Conservation (phyloP, 2,329 filamentous ascomycete genomes). For the Aspergillus thermomutatus region DNA sequence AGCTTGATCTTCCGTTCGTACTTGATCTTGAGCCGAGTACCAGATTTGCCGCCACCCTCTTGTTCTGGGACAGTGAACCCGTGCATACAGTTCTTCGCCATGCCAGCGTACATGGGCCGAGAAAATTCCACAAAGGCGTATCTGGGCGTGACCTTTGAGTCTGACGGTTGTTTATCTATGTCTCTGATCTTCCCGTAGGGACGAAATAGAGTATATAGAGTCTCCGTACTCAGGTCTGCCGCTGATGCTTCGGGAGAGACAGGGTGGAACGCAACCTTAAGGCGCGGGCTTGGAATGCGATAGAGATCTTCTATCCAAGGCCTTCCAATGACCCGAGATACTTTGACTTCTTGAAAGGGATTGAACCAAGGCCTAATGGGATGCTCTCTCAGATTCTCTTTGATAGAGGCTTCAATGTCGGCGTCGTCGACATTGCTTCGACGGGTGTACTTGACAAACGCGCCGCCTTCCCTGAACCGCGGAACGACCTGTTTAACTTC, state of each 20-base stretch:
- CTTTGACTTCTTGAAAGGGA: slow-evolving; percentile 68
- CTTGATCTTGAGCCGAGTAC: slow-evolving; percentile 74
- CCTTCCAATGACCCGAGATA: slow-evolving; percentile 72
- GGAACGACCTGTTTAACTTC: slow-evolving; percentile 79
- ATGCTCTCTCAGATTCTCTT: slow-evolving; percentile 62
- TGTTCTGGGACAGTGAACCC: slow-evolving; percentile 69
- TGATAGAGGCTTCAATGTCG: slow-evolving; percentile 60
- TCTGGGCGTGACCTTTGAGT: slow-evolving; percentile 79
- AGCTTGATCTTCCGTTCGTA: slow-evolving; percentile 77
- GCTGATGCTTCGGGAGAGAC: slow-evolving; percentile 66
- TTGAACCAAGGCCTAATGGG: slow-evolving; percentile 88
- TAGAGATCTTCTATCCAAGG: slow-evolving; percentile 95
- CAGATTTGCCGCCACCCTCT: slow-evolving; percentile 68
- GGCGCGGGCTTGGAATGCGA: slow-evolving; percentile 69
- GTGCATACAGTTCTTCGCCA: slow-evolving; percentile 90
- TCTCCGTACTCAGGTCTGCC: slow-evolving; percentile 80
- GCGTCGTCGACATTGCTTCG: slow-evolving; percentile 45
- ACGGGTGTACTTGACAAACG: slow-evolving; percentile 80
- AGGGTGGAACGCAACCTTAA: slow-evolving; percentile 83
- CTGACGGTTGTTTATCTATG: slow-evolving; percentile 75
- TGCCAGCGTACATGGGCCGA: slow-evolving; percentile 70
- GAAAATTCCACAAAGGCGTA: slow-evolving; percentile 78
- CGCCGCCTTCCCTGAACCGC: slow-evolving; percentile 84
- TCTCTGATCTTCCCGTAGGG: slow-evolving; percentile 87
- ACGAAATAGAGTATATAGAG: slow-evolving; percentile 80